phyloP scores from a whole-genome alignment of 225 moss, liverwort and hornwort genomes.

The Bryoerythrophyllum caledonicum region DNA sequence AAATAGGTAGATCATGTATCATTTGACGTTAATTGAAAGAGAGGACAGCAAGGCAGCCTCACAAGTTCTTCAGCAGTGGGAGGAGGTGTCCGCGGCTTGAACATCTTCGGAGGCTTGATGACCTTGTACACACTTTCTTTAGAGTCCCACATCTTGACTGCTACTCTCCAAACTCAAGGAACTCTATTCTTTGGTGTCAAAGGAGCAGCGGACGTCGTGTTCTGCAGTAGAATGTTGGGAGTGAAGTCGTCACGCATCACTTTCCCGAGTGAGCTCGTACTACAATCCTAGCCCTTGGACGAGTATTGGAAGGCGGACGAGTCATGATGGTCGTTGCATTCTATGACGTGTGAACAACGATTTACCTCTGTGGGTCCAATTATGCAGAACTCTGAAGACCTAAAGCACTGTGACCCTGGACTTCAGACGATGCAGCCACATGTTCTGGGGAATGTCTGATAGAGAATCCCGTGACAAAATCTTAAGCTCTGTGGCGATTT shows the following conservation, averaged over 20 bases:
- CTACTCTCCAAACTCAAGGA: background rate
- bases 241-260: background rate
- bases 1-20: background rate
- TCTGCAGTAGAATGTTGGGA: background rate
- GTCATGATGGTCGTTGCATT: background rate
- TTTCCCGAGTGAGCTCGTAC: background rate
- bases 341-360: background rate
- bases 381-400: background rate
- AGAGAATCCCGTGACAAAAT: background rate
- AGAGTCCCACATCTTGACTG: slow-evolving; percentile 39
- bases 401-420: background rate
- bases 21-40: background rate
- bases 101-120: slow-evolving; percentile 26
- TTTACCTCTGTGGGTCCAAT: background rate
- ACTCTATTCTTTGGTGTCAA: background rate
- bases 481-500: background rate
- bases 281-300: background rate
- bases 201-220: background rate
- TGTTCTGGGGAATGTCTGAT: background rate
- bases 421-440: background rate
- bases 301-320: too few species aligned
- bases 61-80: slow-evolving; percentile 33
- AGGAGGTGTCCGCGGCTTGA: slow-evolving; percentile 33
- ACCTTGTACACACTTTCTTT: slow-evolving; percentile 44
- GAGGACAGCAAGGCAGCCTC: background rate